Percentiles rank a stretch among this genome's conserved stretches.
phyloP scores from a whole-genome alignment of 495 filamentous ascomycete genomes.

The Annulohypoxylon nitens region DNA sequence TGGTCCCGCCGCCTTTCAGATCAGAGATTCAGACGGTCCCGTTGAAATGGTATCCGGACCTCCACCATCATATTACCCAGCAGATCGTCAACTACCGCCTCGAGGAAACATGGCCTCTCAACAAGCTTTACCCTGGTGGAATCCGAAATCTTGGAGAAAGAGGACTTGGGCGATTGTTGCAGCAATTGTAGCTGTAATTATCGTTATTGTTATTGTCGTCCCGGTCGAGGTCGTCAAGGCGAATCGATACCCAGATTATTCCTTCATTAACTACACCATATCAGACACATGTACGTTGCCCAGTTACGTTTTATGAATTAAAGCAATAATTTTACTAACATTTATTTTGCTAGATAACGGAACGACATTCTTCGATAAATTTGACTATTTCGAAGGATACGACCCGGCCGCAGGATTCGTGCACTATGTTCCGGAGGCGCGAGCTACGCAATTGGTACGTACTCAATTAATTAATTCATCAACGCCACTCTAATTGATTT shows the following conservation, averaged over 20 bases:
- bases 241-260: conserved; percentile 56
- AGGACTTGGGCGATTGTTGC: conserved; percentile 59
- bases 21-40: conserved; percentile 37
- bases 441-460: conserved; percentile 47
- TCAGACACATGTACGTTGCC: conserved; percentile 53
- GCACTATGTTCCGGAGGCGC: conserved; percentile 56
- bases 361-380: conserved; percentile 68
- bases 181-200: conserved; percentile 54
- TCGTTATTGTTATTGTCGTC: conserved; percentile 61
- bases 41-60: conserved; percentile 44
- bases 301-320: not conserved
- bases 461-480: conserved; percentile 26
- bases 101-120: conserved; percentile 35
- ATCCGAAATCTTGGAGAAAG: conserved; percentile 65
- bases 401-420: conserved; percentile 59
- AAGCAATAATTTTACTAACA: conserved; percentile 19
- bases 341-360: conserved; percentile 52
- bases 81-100: conserved; percentile 22
- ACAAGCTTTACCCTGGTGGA: conserved; percentile 55
- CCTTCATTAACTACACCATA: conserved; percentile 53
- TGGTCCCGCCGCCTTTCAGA: conserved; percentile 45
- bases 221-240: conserved; percentile 68
- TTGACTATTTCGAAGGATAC: conserved; percentile 57
- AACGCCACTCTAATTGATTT: conserved; percentile 63
- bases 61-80: conserved; percentile 42